Percentiles rank a stretch among this genome's conserved stretches.
Evolutionary conservation across 345 rosid genomes (phyloP).

Genomic region (Boechera retrofracta): DNA sequence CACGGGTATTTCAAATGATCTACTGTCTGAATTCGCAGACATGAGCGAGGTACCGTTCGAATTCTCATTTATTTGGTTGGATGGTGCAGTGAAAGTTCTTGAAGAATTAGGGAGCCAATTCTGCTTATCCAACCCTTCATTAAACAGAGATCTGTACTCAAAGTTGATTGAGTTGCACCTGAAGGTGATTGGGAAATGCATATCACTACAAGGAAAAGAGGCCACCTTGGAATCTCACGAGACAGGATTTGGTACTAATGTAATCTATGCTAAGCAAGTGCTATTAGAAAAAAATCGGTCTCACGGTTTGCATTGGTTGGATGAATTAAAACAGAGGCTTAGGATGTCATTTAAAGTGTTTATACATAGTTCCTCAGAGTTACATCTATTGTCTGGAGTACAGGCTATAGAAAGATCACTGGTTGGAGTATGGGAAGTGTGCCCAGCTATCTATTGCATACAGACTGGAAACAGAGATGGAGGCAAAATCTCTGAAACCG

Average conservation of each 20-base stretch:
- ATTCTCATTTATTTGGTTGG: slow-evolving; percentile 73
- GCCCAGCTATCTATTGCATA: slow-evolving; percentile 53
- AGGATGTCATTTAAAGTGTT: slow-evolving; percentile 70
- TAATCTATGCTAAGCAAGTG: slow-evolving; percentile 44
- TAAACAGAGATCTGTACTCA: slow-evolving; percentile 53
- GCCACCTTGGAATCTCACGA: slow-evolving; percentile 78
- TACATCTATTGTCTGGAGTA: slow-evolving; percentile 68
- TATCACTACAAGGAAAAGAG: slow-evolving; percentile 76
- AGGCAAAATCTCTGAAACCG: slow-evolving; percentile 66
- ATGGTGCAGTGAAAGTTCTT: slow-evolving; percentile 76
- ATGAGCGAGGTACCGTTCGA: slow-evolving; percentile 51
- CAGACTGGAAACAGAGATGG: slow-evolving; percentile 63
- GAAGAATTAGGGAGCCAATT: slow-evolving; percentile 77
- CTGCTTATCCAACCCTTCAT: slow-evolving; percentile 51
- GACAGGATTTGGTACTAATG: slow-evolving; percentile 65
- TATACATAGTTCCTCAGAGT: slow-evolving; percentile 65
- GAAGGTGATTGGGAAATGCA: slow-evolving; percentile 82
- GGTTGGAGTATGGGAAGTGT: slow-evolving; percentile 67
- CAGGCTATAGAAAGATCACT: slow-evolving; percentile 82
- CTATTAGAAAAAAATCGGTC: slow-evolving; percentile 48
- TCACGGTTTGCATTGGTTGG: slow-evolving; percentile 51
- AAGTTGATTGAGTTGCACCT: slow-evolving; percentile 72
- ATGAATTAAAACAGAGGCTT: slow-evolving; percentile 68
- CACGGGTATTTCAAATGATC: slow-evolving; percentile 55
- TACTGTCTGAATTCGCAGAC: slow-evolving; percentile 65